These are phyloP conservation scores for Saccharum spontaneum DNA, from an alignment of 176 grass and related monocot genomes.

Conservation along the genomic window DNA sequence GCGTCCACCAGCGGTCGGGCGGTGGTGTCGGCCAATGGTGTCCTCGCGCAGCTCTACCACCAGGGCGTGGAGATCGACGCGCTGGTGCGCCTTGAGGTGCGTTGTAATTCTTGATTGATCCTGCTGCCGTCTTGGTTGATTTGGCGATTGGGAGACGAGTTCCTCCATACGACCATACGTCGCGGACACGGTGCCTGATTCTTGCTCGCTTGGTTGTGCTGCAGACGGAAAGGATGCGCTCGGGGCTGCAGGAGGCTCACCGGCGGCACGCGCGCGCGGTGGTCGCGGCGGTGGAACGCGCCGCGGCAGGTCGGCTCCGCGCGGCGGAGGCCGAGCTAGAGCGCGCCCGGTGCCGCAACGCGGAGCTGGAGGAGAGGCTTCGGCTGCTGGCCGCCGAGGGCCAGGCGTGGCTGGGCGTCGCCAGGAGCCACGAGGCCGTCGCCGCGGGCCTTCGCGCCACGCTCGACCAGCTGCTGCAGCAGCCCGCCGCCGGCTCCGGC, in stretches of 20 bases:
- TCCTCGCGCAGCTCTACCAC: conserved; percentile 38
- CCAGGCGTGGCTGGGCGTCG: conserved; percentile 50
- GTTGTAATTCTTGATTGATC: background rate
- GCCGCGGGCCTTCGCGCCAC: conserved; percentile 37
- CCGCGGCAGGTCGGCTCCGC: background rate
- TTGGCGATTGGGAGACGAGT: background rate
- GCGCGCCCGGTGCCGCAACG: conserved; percentile 23
- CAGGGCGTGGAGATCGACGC: conserved; percentile 54
- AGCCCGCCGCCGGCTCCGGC: background rate
- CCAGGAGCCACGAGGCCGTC: background rate
- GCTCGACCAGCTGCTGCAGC: conserved; percentile 42
- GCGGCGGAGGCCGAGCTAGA: conserved; percentile 43
- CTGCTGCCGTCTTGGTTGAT: rapidly evolving
- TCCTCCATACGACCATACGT: background rate
- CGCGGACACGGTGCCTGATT: background rate
- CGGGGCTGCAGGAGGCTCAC: conserved; percentile 31
- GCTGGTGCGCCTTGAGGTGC: conserved; percentile 44
- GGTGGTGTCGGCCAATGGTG: background rate
- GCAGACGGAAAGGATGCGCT: conserved; percentile 43
- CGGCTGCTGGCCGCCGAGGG: conserved; percentile 42
- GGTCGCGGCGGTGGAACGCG: conserved; percentile 27
- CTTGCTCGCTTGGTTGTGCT: background rate
- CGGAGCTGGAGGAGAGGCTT: conserved; percentile 47
- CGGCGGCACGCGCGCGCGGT: conserved; percentile 27
- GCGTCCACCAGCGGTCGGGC: conserved; percentile 39